phyloP scores from a whole-genome alignment of 495 filamentous ascomycete genomes.

The Friedmanniomyces simplex region DNA sequence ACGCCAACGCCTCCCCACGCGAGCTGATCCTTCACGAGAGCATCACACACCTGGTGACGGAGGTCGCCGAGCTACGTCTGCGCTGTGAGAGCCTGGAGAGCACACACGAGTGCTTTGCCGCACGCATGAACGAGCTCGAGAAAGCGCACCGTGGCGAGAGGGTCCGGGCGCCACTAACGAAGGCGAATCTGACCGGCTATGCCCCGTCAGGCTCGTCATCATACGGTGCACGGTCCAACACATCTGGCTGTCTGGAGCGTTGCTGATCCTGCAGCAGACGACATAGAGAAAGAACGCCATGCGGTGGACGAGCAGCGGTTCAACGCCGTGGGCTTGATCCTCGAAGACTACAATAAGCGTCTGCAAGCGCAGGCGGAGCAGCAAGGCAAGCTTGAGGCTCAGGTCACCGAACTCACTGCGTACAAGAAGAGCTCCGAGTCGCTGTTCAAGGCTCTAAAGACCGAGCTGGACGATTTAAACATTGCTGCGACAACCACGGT shows the following conservation, averaged over 20 bases:
- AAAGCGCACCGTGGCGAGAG: background rate
- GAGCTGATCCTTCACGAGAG: slow-evolving; percentile 7
- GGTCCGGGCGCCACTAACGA: background rate
- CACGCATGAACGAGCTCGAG: background rate
- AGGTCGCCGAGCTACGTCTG: background rate
- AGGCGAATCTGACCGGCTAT: background rate
- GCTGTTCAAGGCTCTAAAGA: slow-evolving; percentile 3
- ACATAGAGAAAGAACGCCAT: background rate
- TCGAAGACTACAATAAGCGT: background rate
- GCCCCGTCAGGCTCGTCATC: background rate
- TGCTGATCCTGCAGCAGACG: background rate
- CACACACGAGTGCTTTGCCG: background rate
- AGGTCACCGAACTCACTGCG: background rate
- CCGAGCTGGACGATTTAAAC: background rate
- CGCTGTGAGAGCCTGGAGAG: background rate
- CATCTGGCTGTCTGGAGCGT: background rate
- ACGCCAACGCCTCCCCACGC: background rate
- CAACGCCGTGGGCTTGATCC: background rate
- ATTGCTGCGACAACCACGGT: background rate
- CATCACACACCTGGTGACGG: background rate
- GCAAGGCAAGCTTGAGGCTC: background rate
- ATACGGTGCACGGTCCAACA: background rate
- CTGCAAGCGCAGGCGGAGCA: background rate
- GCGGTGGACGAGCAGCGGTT: background rate
- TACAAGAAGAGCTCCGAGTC: background rate